Evolutionary conservation across 140 eudicot species (phyloP), one percentile per base, ranked within the genome.

Genomic region (Erigeron philadelphicus): DNA sequence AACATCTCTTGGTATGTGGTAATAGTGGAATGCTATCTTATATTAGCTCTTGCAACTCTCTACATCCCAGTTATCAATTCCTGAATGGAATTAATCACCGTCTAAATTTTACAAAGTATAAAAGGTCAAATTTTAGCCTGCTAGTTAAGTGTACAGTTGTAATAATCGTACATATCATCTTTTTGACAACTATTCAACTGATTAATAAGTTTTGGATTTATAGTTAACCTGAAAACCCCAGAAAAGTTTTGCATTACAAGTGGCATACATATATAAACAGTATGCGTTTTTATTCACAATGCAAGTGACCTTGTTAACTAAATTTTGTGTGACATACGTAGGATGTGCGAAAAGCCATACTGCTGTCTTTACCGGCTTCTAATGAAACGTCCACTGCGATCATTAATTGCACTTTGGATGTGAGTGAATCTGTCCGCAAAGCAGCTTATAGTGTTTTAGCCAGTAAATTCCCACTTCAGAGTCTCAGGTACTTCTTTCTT

Each of bases 321-420:
- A 38, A 44, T 50, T 68, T 15, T 5, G 40, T n/a, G 1, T 38
- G 75, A 45, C 72, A 48, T 72, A 5, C 80, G 84, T 83, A 94
- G 99, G 99, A 94, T 71, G 97, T 94, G 43, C 94, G 99, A 70
- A 89, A 90, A 84, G 82, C 88, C 17, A 85, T 94, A 68, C 65
- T 94, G 53, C 69, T 94, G 58, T 89, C 95, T 10, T 80, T 94
- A 76, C 99, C 97, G 52, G 88, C 99, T 59, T 81, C 95, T 25
- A 87, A 81, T 70, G 81, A 76, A 76, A 89, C 97, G 52, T 82
- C 89, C 46, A 55, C 86, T 45, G 84, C 87, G 58, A 80, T 94
- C 50, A 87, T 85, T 61, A 82, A 82, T 46, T 85, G 97, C 84
- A 94, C 97, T 9, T 77, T 89, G 72, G 99, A 94, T 75, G 95